These are phyloP conservation scores for Lentinula edodes DNA, from an alignment of 768 basidiomycete species.

Conservation along the genomic window DNA sequence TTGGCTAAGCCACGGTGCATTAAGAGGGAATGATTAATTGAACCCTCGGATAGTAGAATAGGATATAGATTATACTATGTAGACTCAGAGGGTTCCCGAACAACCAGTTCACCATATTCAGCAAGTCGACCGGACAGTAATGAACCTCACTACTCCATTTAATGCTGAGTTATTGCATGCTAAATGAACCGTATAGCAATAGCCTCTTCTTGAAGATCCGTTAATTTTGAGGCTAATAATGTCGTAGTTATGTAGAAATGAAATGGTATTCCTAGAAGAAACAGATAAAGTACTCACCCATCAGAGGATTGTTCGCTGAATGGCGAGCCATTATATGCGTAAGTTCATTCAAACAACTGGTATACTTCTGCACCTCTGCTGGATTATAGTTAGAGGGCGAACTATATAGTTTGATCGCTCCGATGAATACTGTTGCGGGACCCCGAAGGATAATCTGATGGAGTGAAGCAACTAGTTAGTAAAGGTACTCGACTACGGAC, in stretches of 20 bases:
- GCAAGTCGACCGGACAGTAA: too few relatives aligned
- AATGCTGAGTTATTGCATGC: too few relatives aligned
- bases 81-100: too few relatives aligned
- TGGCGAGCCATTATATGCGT: background rate
- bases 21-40: too few relatives aligned
- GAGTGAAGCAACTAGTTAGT: background rate
- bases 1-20: too few relatives aligned
- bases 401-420: background rate
- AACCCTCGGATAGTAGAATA: too few relatives aligned
- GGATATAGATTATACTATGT: too few relatives aligned
- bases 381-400: background rate
- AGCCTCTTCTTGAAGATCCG: background rate
- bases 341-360: background rate
- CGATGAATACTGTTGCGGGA: background rate
- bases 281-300: conserved; percentile 1
- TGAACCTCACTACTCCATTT: too few relatives aligned
- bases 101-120: too few relatives aligned
- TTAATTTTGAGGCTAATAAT: background rate
- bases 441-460: background rate
- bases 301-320: background rate
- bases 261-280: background rate
- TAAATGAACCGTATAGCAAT: too few relatives aligned
- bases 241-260: background rate
- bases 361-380: background rate
- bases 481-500: too few relatives aligned